A percentile compares a stretch with the other conserved stretches of the same genome.
phyloP scores from a whole-genome alignment of 2,329 filamentous ascomycete genomes.

The Rutstroemia sp. region DNA sequence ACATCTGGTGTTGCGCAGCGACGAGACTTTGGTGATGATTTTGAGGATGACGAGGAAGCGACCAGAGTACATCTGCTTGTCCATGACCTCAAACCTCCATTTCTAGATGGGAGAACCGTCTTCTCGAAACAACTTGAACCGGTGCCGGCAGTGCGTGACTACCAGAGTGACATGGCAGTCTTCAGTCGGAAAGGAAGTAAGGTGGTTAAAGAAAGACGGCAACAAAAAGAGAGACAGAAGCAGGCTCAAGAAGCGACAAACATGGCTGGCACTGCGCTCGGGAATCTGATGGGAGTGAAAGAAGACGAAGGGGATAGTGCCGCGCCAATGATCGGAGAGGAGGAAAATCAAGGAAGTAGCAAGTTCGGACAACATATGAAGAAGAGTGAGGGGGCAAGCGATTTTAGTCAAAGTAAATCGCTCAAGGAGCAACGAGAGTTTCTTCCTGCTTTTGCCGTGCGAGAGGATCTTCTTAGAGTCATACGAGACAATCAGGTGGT shows the following conservation, averaged over 20 bases:
- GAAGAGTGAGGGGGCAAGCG: slow-evolving; percentile 76
- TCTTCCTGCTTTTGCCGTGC: slow-evolving; percentile 89
- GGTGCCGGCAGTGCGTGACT: slow-evolving; percentile 83
- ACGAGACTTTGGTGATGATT: slow-evolving; percentile 71
- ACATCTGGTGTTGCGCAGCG: slow-evolving; percentile 92
- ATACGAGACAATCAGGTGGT: slow-evolving; percentile 96
- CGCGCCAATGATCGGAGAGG: slow-evolving; percentile 65
- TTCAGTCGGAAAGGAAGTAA: slow-evolving; percentile 93
- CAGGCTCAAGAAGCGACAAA: slow-evolving; percentile 95
- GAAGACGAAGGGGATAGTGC: slow-evolving; percentile 91
- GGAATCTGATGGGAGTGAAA: slow-evolving; percentile 92
- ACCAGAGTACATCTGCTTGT: slow-evolving; percentile 86
- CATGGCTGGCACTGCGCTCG: slow-evolving; percentile 81
- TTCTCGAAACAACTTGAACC: slow-evolving; percentile 98
- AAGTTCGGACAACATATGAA: slow-evolving; percentile 92
- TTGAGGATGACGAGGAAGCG: slow-evolving; percentile 83
- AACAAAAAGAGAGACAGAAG: slow-evolving; percentile 87
- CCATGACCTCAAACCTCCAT: slow-evolving; percentile 89
- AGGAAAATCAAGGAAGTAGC: slow-evolving; percentile 54
- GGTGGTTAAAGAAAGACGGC: slow-evolving; percentile 83
- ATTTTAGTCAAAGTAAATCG: slow-evolving; percentile 88
- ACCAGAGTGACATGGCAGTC: slow-evolving; percentile 97
- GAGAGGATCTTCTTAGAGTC: slow-evolving; percentile 84
- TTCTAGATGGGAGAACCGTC: slow-evolving; percentile 87
- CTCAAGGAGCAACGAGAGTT: slow-evolving; percentile 87